These are phyloP conservation scores for Leccinum fuscescens DNA, from an alignment of 1,284 basidiomycete species.

Conservation along the genomic window DNA sequence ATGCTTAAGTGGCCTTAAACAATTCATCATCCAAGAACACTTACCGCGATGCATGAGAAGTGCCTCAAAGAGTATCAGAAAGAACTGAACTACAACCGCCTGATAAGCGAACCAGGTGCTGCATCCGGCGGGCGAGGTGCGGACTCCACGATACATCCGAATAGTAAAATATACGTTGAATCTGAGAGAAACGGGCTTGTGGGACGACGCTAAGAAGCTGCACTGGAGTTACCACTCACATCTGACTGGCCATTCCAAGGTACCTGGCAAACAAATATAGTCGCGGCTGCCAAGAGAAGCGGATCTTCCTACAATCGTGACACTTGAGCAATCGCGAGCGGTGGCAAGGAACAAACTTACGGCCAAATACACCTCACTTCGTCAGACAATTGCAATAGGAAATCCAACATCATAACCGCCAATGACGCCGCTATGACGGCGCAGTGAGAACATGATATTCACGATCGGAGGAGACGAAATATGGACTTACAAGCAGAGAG, in stretches of 20 bases:
- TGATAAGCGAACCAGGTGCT: conserved; percentile 17
- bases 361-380: conserved; percentile 17
- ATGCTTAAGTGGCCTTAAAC: not conserved
- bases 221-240: conserved; percentile 11
- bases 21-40: not conserved
- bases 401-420: conserved; percentile 18
- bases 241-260: conserved; percentile 17
- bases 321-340: not conserved
- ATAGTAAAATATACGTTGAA: conserved; percentile 16
- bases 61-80: conserved; percentile 8
- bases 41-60: conserved; percentile 19
- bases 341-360: not conserved
- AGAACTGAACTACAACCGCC: conserved; percentile 7
- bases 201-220: not conserved
- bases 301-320: conserved; percentile 9
- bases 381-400: conserved; percentile 13
- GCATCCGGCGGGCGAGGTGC: conserved; percentile 4
- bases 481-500: conserved; percentile 4
- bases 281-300: conserved; percentile 9
- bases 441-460: not conserved
- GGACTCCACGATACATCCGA: conserved; percentile 16
- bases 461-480: not conserved
- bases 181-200: not conserved
- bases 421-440: conserved; percentile 1
- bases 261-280: conserved; percentile 17